Conservation (phyloP, 768 basidiomycete species). For the Termitomyces sp. region DNA sequence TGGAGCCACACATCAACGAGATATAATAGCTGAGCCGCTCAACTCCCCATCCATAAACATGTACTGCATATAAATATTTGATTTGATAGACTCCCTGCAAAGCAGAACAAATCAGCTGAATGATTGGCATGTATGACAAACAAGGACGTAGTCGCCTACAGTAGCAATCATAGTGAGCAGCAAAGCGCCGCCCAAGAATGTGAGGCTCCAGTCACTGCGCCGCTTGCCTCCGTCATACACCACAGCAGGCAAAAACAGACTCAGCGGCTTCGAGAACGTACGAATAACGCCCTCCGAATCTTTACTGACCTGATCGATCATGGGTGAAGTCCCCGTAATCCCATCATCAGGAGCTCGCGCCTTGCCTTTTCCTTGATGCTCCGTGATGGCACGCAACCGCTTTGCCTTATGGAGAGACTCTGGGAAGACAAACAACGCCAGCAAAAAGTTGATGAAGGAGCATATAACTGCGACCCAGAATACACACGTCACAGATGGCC, state of each 20-base stretch:
- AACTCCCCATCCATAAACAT: conserved; percentile 66
- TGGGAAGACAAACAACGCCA: conserved; percentile 67
- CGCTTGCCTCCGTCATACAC: conserved; percentile 35
- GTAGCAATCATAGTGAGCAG: conserved; percentile 62
- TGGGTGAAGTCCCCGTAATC: conserved; percentile 12
- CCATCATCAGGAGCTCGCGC: conserved; percentile 12
- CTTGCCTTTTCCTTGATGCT: conserved; percentile 20
- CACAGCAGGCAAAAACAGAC: conserved; percentile 60
- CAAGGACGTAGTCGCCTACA: conserved; percentile 32
- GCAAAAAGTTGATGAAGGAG: conserved; percentile 48
- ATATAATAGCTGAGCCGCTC: conserved; percentile 76
- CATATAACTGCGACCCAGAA: conserved; percentile 41
- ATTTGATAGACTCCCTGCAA: conserved; percentile 67
- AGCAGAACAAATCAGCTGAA: not conserved
- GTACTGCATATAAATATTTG: conserved; percentile 77
- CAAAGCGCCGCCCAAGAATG: conserved; percentile 55
- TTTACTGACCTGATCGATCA: not conserved
- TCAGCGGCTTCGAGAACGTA: conserved; percentile 50
- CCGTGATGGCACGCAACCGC: conserved; percentile 25
- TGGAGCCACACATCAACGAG: conserved; percentile 54
- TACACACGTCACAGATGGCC: conserved; percentile 34
- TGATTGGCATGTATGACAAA: not conserved
- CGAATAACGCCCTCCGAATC: conserved; percentile 22
- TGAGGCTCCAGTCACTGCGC: conserved; percentile 77
- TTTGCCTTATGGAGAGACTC: conserved; percentile 48